Percentiles rank a stretch among this genome's conserved stretches.
Evolutionary conservation across 2,329 filamentous ascomycete species (phyloP).

Genomic region (Diaporthe longicolla): DNA sequence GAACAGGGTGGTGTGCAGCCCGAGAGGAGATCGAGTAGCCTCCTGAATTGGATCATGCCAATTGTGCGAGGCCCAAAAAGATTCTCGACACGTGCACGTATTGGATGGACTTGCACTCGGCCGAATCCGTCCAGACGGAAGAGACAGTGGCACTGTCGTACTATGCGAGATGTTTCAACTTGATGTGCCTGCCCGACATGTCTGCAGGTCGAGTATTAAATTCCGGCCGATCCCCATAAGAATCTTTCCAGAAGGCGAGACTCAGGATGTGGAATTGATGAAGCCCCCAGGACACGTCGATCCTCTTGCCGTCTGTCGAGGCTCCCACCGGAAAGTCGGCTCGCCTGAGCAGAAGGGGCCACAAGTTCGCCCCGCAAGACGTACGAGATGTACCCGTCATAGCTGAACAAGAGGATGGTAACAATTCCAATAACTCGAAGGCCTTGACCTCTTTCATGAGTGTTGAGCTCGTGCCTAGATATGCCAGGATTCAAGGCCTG

Average conservation of each 20-base stretch:
- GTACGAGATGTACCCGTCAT: slow-evolving; percentile 22
- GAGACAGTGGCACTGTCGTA: background rate
- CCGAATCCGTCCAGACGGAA: slow-evolving; percentile 23
- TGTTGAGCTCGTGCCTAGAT: slow-evolving; percentile 15
- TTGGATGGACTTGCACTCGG: slow-evolving; percentile 6
- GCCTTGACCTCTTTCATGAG: background rate
- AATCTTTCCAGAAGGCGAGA: slow-evolving; percentile 16
- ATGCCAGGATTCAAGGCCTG: slow-evolving; percentile 14
- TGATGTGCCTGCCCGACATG: slow-evolving; percentile 19
- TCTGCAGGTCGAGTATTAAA: slow-evolving; percentile 8
- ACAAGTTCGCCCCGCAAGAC: background rate
- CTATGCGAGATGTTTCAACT: slow-evolving; percentile 32
- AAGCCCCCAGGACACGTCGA: slow-evolving; percentile 17
- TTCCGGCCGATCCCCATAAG: slow-evolving; percentile 3
- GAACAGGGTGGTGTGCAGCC: background rate
- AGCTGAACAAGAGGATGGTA: background rate
- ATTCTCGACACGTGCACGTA: background rate
- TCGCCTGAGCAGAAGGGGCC: slow-evolving; percentile 14
- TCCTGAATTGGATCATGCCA: background rate
- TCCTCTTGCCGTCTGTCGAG: slow-evolving; percentile 1
- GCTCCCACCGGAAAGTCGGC: slow-evolving; percentile 14
- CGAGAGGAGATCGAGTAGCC: background rate
- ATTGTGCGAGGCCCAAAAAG: background rate
- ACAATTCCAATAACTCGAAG: background rate
- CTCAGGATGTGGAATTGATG: slow-evolving; percentile 18